Evolutionary conservation across 805 yeast genomes (phyloP), one percentile per base, ranked within the genome.

Genomic region (Kockiozyma suomiensis): DNA sequence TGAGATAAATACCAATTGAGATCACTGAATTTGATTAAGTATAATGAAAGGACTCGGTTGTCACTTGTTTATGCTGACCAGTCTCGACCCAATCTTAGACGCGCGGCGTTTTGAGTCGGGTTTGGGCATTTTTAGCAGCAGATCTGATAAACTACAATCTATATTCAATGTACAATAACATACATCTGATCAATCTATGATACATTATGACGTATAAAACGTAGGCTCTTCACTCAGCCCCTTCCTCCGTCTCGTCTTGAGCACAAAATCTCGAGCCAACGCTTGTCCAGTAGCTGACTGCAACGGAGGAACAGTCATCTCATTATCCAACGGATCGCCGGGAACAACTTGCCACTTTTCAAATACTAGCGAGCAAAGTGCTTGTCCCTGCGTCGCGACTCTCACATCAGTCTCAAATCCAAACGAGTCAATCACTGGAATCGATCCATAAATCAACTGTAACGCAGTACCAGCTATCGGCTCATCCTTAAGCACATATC

Each of bases 341-440:
- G 97, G 96, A 0, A 89, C 96, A 2, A 78, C 73, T 21, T 82
- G 80, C 96, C 97, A 94, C 58, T 79, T 80, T 57, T 80, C 79
- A 72, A 89, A 90, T 50, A 80, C 81, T 62, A 87, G 70, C 49
- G 82, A 82, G 48, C 90, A 83, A 78, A 83, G 79, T 0, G 94
- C 92, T 67, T 83, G 86, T 3, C 97, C 97, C 63, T 84, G 85
- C 0, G 96, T 85, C 12, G 85, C 81, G 12, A 90, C 73, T 63
- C 97, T 74, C 33, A 94, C 74, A 71, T 94, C 99, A 0, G 96
- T 84, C 69, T 90, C 97, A 49, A 94, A 78, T 0, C 98, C 99
- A 55, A 87, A 77, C 1, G 97, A 87, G 65, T 94, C 99, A 49
- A 94, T 88, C 0, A 89, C 94, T 0, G 99, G 99, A 0, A 94